phyloP scores from a whole-genome alignment of 805 yeast genomes.

The Kazachstania psychrophila region DNA sequence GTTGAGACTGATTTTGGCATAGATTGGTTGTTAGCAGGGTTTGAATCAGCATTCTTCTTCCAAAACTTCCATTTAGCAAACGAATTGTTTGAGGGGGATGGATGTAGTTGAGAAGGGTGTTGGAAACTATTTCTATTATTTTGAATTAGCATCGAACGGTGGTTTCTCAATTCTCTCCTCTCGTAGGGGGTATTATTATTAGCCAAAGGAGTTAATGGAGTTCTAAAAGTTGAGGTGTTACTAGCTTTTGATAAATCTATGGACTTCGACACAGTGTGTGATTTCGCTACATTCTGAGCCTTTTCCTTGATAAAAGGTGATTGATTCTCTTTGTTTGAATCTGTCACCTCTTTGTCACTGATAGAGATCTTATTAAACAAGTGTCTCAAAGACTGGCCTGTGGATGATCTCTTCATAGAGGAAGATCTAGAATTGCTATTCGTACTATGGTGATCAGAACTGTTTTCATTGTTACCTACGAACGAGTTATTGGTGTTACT shows the following conservation, averaged over 20 bases:
- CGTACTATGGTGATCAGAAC: not conserved
- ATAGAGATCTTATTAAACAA: conserved; percentile 22
- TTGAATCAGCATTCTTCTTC: conserved; percentile 22
- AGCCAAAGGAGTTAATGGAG: conserved; percentile 11
- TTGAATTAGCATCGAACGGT: not conserved
- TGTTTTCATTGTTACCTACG: not conserved
- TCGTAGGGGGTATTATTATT: conserved; percentile 1
- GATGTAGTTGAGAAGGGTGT: conserved; percentile 11
- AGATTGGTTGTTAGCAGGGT: not conserved
- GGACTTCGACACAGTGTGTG: too few species aligned
- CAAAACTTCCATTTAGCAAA: conserved; percentile 29
- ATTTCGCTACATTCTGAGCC: too few species aligned
- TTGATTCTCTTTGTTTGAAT: conserved; percentile 14
- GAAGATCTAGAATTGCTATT: conserved; percentile 1
- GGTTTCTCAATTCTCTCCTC: not conserved
- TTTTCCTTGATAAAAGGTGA: too few species aligned
- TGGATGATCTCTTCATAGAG: conserved; percentile 22
- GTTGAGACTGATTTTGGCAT: conserved; percentile 2
- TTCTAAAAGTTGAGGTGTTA: conserved; percentile 7
- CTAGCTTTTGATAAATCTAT: too few species aligned
- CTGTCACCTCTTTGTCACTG: conserved; percentile 10
- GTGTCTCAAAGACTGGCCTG: conserved; percentile 27
- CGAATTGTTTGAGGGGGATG: conserved; percentile 8
- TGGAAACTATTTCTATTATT: not conserved
- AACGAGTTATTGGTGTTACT: not conserved